Conservation (phyloP, 345 rosid genomes). For the Moricandia arvensis region DNA sequence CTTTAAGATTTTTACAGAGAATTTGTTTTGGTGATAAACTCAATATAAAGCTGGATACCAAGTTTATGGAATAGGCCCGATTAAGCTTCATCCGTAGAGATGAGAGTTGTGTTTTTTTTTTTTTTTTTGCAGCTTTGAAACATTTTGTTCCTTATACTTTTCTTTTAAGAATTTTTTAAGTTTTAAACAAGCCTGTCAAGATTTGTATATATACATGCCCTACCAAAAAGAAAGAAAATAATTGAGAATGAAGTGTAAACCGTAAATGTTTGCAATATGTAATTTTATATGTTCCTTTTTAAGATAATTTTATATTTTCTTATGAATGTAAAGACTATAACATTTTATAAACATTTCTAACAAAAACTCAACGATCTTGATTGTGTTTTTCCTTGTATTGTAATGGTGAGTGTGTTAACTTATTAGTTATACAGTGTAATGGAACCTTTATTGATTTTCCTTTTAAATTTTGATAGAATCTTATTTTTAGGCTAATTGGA, state of each 20-base stretch:
- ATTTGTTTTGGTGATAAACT: neutral
- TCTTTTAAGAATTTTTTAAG: neutral
- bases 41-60: neutral
- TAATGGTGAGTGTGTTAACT: no score
- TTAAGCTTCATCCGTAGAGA: no score
- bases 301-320: no score
- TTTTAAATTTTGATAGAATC: no score
- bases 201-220: no score
- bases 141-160: neutral
- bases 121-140: neutral
- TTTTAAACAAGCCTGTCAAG: no score
- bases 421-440: no score
- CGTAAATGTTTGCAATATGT: neutral
- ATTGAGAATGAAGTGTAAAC: neutral
- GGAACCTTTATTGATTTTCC: no score
- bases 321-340: neutral
- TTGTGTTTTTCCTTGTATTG: neutral
- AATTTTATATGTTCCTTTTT: no score
- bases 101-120: neutral
- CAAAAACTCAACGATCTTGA: neutral
- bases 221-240: neutral
- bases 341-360: no score
- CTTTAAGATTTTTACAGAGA: neutral
- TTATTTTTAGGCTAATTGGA: no score
- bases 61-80: no score